These are phyloP conservation scores for Bretziella fagacearum DNA, from an alignment of 2,329 filamentous ascomycete genomes.

Conservation along the genomic window DNA sequence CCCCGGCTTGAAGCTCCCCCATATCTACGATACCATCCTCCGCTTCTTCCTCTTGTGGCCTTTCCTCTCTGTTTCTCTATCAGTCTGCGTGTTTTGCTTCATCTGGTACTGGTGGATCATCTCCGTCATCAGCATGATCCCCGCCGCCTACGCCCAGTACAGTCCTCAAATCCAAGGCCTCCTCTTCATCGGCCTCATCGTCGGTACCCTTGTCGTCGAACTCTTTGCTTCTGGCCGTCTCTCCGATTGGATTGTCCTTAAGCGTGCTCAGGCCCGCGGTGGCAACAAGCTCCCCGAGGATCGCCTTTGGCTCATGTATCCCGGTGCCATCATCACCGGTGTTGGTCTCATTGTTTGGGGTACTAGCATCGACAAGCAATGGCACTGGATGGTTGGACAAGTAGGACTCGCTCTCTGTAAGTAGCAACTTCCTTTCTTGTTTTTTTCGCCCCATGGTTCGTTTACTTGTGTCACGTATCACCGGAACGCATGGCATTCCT, in stretches of 20 bases:
- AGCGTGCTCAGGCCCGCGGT: conserved; percentile 24
- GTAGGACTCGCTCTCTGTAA: conserved; percentile 37
- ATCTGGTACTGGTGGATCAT: conserved; percentile 41
- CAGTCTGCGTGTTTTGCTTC: conserved; percentile 33
- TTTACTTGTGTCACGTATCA: not conserved
- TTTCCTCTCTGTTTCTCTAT: conserved; percentile 28
- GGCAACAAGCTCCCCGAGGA: conserved; percentile 33
- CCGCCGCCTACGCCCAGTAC: conserved; percentile 33
- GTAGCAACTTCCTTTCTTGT: conserved; percentile 13
- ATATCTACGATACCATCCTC: conserved; percentile 27
- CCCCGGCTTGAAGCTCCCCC: conserved; percentile 35
- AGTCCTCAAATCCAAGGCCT: conserved; percentile 34
- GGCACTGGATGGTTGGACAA: conserved; percentile 41
- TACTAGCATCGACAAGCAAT: conserved; percentile 32
- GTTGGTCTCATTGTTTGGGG: conserved; percentile 38
- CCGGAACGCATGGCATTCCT: not conserved
- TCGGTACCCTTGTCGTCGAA: conserved; percentile 36
- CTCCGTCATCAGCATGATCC: conserved; percentile 35
- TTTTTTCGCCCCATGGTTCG: not conserved
- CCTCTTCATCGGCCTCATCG: conserved; percentile 34
- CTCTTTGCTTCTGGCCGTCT: conserved; percentile 34
- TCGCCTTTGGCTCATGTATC: conserved; percentile 39
- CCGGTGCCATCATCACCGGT: conserved; percentile 30
- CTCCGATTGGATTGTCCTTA: conserved; percentile 34
- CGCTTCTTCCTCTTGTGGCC: conserved; percentile 32